Conservation (phyloP, 495 filamentous ascomycete genomes). For the Annulohypoxylon moriforme region DNA sequence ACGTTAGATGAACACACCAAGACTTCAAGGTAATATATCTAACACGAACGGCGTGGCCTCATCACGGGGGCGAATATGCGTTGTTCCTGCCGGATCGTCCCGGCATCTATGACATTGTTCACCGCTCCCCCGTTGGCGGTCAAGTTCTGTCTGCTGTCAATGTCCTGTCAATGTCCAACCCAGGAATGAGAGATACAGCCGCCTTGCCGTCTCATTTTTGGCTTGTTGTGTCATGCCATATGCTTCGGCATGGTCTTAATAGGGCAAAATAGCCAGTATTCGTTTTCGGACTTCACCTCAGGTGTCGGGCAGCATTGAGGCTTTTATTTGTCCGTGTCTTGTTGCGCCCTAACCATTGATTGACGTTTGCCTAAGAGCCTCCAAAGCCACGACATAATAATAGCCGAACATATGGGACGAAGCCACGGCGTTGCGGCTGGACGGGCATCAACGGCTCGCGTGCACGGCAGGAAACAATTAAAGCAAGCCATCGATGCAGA, state of each 20-base stretch:
- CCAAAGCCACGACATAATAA: conserved; percentile 34
- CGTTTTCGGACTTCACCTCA: conserved; percentile 5
- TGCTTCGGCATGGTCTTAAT: conserved; percentile 10
- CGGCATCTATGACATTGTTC: conserved; percentile 41
- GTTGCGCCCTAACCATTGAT: conserved; percentile 8
- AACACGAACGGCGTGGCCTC: conserved; percentile 28
- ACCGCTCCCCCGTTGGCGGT: conserved; percentile 37
- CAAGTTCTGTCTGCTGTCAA: conserved; percentile 39
- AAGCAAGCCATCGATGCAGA: conserved; percentile 54
- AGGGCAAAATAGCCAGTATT: conserved; percentile 20
- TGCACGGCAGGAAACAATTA: conserved; percentile 37
- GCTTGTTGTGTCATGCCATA: conserved; percentile 5
- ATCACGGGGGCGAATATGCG: conserved; percentile 39
- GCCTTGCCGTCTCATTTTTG: conserved; percentile 32
- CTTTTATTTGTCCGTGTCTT: conserved; percentile 11
- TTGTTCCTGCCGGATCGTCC: conserved; percentile 33
- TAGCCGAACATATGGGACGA: conserved; percentile 35
- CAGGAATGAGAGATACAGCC: conserved; percentile 30
- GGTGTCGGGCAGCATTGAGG: conserved; percentile 28
- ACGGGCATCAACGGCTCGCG: conserved; percentile 35
- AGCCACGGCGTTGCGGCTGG: conserved; percentile 39
- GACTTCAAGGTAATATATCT: conserved; percentile 19
- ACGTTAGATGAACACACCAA: conserved; percentile 19
- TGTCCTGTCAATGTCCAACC: conserved; percentile 44
- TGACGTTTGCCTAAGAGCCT: conserved; percentile 30